Base-by-base conservation (phyloP, 768 basidiomycete genomes). In the Russula compacta region DNA sequence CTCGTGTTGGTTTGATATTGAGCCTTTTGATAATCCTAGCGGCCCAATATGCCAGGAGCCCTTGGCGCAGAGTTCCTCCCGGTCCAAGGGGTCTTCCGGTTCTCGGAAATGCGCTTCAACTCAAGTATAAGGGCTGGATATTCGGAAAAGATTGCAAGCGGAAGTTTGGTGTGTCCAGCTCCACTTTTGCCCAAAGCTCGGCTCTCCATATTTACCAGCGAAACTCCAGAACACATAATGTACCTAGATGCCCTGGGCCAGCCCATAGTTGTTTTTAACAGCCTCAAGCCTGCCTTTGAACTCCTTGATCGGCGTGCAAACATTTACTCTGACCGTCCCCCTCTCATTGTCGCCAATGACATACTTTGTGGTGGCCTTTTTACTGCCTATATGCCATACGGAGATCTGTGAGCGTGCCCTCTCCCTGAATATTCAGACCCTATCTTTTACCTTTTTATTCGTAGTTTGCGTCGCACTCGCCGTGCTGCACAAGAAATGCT, bases 241-340 rank as follows among this genome's bases (percentile, higher is more conserved):
- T 59, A 39, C 12, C n/a, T 63, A 38, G 53, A 46, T 40, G 58
- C 35, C 5, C 24, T 53, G 40, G 61, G 61, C 29, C 39, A 50
- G 11, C 57, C 48, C 4, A 33, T 72, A 12, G 14, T 76, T 29
- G 65, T 76, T 4, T 53, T 74, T 15, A 76, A 75, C 64, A 69
- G 67, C 29, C 67, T 68, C 47, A 67, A 67, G 50, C 66, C 69
- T 17, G 73, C 71, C 1, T 55, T 48, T 7, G 79, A 80, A 10
- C 67, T 80, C 10, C 66, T 78, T 15, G 74, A 77, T 19, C 72
- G 72, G 42, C 71, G 73, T 15, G 64, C 64, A 29, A 51, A 40
- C 12, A 67, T 70, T 39, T 72, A 71, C 58, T 71, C 69, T 5
- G 64, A 63, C 35, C 61, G 73, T 4, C 71, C 73, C 4, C 59